Evolutionary conservation across 176 grass and related monocot species (phyloP).

Genomic region (sorghum (Sorghum bicolor)): Sorghum_bicolor_NCBIv3 NC_012871.2:65654501-65655000

Average conservation of each 20-base stretch:
- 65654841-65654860: no score
- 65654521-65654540: slow-evolving; percentile 71
- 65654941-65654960: background rate
- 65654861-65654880: no score
- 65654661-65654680: background rate
- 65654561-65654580: slow-evolving; percentile 31
- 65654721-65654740: background rate
- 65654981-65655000: background rate
- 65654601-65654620: slow-evolving; percentile 21
- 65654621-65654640: background rate
- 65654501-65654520: slow-evolving; percentile 58
- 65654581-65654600: slow-evolving; percentile 16
- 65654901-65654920: background rate
- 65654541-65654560: background rate
- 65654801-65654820: background rate
- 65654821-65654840: background rate
- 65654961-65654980: background rate
- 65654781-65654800: background rate
- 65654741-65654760: background rate
- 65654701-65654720: background rate
- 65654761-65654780: background rate
- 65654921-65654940: background rate
- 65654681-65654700: background rate
- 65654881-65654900: background rate
- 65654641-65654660: background rate